These are phyloP conservation scores for Skeletonema costatum DNA, from an alignment of 108 stramenopile species.

Conservation along the genomic window DNA sequence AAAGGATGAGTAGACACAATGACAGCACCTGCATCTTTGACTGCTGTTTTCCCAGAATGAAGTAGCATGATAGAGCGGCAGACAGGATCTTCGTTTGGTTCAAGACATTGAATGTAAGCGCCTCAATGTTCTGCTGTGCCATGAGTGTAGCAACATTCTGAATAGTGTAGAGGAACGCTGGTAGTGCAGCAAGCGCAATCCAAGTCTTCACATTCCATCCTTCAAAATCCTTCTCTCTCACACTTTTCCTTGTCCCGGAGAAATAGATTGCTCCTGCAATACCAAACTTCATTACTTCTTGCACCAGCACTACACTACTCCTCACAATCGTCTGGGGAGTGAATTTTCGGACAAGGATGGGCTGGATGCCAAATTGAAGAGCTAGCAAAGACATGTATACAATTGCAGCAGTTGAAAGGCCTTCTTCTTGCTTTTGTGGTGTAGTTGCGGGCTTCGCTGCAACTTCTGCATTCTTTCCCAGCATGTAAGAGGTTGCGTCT, in stretches of 20 bases:
- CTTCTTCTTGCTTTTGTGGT: not conserved
- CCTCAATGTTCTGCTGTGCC: slow-evolving; percentile 76
- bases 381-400: slow-evolving; percentile 63
- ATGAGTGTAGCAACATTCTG: slow-evolving; percentile 77
- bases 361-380: slow-evolving; percentile 87
- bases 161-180: slow-evolving; percentile 73
- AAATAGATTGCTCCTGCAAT: slow-evolving; percentile 48
- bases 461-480: not conserved
- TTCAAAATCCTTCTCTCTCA: slow-evolving; percentile 28
- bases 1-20: slow-evolving; percentile 61
- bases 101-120: slow-evolving; percentile 85
- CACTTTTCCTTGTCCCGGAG: slow-evolving; percentile 35
- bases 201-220: slow-evolving; percentile 56
- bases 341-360: slow-evolving; percentile 65
- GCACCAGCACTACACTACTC: slow-evolving; percentile 69
- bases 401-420: slow-evolving; percentile 11
- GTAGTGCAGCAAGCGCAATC: slow-evolving; percentile 63
- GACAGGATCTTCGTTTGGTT: slow-evolving; percentile 94
- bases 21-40: slow-evolving; percentile 73
- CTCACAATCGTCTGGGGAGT: slow-evolving; percentile 58
- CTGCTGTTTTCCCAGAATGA: slow-evolving; percentile 77
- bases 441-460: not conserved
- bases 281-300: slow-evolving; percentile 60
- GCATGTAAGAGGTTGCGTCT: not conserved
- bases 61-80: slow-evolving; percentile 84